Conservation (phyloP, 768 basidiomycete genomes). For the Suillus spraguei region DNA sequence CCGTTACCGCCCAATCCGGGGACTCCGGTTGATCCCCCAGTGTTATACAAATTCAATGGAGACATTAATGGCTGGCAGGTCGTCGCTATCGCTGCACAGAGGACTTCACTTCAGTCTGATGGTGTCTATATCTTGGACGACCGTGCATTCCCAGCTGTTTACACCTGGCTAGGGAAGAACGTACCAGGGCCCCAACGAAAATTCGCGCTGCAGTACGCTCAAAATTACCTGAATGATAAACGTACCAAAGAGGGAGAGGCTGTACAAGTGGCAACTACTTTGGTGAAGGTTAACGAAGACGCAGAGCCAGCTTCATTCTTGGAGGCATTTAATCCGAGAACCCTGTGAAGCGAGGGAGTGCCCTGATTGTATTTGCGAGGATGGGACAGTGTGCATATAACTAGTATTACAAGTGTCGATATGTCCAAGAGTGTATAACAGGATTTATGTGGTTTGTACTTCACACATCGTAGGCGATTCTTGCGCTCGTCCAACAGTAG, state of each 20-base stretch:
- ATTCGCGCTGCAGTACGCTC: slow-evolving; percentile 58
- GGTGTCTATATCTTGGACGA: slow-evolving; percentile 58
- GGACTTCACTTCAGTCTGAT: slow-evolving; percentile 42
- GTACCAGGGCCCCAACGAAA: slow-evolving; percentile 49
- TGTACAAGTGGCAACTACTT: slow-evolving; percentile 21
- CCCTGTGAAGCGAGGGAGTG: neutral
- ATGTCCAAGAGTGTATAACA: neutral
- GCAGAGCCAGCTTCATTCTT: slow-evolving; percentile 52
- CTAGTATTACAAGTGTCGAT: neutral
- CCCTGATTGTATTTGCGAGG: neutral
- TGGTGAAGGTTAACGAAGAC: slow-evolving; percentile 37
- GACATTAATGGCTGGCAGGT: slow-evolving; percentile 43
- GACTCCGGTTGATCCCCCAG: slow-evolving; percentile 19
- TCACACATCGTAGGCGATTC: slow-evolving; percentile 58
- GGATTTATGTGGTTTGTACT: neutral
- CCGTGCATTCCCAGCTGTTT: slow-evolving; percentile 46
- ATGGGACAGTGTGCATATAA: neutral
- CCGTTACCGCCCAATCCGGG: slow-evolving; percentile 15
- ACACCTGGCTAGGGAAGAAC: slow-evolving; percentile 58
- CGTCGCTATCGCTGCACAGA: slow-evolving; percentile 33
- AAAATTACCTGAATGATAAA: slow-evolving; percentile 50
- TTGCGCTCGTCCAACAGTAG: slow-evolving; percentile 84
- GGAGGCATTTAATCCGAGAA: slow-evolving; percentile 2
- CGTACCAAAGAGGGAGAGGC: slow-evolving; percentile 21
- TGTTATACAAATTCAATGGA: slow-evolving; percentile 49